Conservation (phyloP, 148 eudicot genomes). For the Limonium bicolor region DNA sequence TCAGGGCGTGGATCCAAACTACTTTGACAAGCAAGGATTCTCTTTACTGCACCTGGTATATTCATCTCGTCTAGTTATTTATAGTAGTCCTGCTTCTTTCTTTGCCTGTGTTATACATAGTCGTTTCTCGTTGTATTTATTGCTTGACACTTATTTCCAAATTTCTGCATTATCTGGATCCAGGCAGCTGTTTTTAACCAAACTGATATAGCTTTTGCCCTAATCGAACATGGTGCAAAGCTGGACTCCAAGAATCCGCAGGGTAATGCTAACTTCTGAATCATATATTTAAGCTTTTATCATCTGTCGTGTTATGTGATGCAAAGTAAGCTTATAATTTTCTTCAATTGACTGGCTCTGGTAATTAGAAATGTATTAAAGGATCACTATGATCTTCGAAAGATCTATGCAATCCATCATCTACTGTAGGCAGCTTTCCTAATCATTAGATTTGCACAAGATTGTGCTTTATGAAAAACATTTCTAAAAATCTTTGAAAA, state of each 20-base stretch:
- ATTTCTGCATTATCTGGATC: conserved; percentile 1
- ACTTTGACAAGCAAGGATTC: conserved; percentile 67
- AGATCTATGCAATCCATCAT: not conserved
- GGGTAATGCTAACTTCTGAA: conserved; percentile 22
- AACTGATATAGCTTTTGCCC: conserved; percentile 53
- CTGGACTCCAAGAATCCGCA: conserved; percentile 52
- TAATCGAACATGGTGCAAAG: conserved; percentile 66
- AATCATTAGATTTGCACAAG: not conserved
- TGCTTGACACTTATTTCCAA: too few species aligned
- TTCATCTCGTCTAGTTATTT: conserved; percentile 8
- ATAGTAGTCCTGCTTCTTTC: too few species aligned
- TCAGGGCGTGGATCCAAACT: conserved; percentile 82
- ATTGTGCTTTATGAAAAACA: too few species aligned
- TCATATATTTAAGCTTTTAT: not conserved
- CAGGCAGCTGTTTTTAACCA: conserved; percentile 80
- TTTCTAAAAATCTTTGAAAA: too few species aligned
- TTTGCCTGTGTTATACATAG: too few species aligned
- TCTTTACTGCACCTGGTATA: conserved; percentile 66
- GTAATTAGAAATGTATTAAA: not conserved
- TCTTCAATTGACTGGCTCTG: not conserved
- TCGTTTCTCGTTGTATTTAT: too few species aligned
- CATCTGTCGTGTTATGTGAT: not conserved
- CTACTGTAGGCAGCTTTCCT: not conserved
- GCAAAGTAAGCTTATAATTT: not conserved
- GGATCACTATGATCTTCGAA: not conserved